These are phyloP conservation scores for Aurinia saxatilis DNA, from an alignment of 345 rosid genomes.

Conservation along the genomic window DNA sequence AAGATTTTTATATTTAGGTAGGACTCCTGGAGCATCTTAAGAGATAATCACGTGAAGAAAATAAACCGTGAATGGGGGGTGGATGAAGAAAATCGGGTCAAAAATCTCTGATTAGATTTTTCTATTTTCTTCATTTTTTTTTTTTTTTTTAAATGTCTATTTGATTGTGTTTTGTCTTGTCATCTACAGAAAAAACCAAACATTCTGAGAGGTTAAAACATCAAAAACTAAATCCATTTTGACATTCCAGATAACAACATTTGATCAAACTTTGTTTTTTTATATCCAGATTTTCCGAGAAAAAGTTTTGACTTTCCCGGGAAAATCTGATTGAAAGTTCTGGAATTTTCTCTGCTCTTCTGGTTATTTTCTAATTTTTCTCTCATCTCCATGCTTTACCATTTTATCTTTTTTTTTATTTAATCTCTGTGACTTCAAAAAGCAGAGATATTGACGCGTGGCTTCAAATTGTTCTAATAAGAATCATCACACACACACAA, in stretches of 20 bases:
- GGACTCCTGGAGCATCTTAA: too few relatives aligned
- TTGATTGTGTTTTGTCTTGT: background rate
- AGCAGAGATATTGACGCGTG: constrained; percentile 15
- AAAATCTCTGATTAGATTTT: constrained; percentile 7
- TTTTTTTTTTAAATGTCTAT: background rate
- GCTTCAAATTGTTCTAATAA: background rate
- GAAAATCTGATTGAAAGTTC: constrained; percentile 13
- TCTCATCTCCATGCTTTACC: too few relatives aligned
- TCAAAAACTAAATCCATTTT: too few relatives aligned
- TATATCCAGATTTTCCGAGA: background rate
- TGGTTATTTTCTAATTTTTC: constrained; percentile 1
- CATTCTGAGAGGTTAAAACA: too few relatives aligned
- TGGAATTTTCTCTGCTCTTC: background rate
- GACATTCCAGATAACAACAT: background rate
- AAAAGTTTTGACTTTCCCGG: constrained; percentile 19
- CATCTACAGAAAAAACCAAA: background rate
- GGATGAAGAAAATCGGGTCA: constrained; percentile 15
- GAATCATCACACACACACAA: too few relatives aligned
- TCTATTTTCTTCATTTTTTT: background rate
- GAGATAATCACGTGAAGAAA: constrained; percentile 14
- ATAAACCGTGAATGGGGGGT: constrained; percentile 18
- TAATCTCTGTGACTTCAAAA: background rate
- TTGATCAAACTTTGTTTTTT: background rate
- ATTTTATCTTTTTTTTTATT: background rate
- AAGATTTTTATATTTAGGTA: too few relatives aligned